Conservation (phyloP, 1,284 basidiomycete species). For the Apiotrichum gamsii region DNA sequence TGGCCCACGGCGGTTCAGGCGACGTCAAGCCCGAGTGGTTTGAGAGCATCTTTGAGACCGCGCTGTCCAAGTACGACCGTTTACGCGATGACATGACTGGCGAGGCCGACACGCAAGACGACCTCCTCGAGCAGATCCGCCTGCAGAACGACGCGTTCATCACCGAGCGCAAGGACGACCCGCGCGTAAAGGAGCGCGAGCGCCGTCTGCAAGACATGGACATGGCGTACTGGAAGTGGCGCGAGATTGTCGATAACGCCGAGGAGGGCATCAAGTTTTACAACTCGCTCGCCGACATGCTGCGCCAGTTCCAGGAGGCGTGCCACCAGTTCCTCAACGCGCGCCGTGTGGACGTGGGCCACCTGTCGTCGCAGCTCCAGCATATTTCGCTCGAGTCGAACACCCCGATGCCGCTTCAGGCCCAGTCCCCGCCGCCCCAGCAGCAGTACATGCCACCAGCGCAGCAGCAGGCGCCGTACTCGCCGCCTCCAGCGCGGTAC, state of each 20-base stretch:
- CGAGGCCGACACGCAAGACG: slow-evolving; percentile 58
- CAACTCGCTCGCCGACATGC: slow-evolving; percentile 65
- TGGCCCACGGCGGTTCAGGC: slow-evolving; percentile 51
- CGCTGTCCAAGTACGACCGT: slow-evolving; percentile 73
- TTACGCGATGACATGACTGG: slow-evolving; percentile 61
- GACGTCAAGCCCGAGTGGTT: slow-evolving; percentile 79
- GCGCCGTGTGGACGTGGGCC: slow-evolving; percentile 55
- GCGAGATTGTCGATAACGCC: slow-evolving; percentile 75
- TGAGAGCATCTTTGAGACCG: slow-evolving; percentile 70
- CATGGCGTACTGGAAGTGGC: slow-evolving; percentile 78
- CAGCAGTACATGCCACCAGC: not conserved
- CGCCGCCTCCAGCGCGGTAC: slow-evolving; percentile 9
- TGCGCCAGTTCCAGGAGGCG: slow-evolving; percentile 65
- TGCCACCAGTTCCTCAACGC: slow-evolving; percentile 67
- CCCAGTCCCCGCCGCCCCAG: slow-evolving; percentile 9
- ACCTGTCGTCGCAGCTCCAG: slow-evolving; percentile 24
- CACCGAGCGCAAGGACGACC: slow-evolving; percentile 70
- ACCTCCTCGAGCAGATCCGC: slow-evolving; percentile 62
- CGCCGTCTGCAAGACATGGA: slow-evolving; percentile 79
- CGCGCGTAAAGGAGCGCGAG: slow-evolving; percentile 73
- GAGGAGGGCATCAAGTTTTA: slow-evolving; percentile 91
- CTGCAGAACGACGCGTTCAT: slow-evolving; percentile 74
- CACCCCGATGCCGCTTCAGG: slow-evolving; percentile 1
- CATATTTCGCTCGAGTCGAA: slow-evolving; percentile 12
- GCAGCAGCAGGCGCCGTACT: not conserved